Base-by-base conservation (phyloP, 2,329 filamentous ascomycete species). In the Colletotrichum echinochloae region DNA sequence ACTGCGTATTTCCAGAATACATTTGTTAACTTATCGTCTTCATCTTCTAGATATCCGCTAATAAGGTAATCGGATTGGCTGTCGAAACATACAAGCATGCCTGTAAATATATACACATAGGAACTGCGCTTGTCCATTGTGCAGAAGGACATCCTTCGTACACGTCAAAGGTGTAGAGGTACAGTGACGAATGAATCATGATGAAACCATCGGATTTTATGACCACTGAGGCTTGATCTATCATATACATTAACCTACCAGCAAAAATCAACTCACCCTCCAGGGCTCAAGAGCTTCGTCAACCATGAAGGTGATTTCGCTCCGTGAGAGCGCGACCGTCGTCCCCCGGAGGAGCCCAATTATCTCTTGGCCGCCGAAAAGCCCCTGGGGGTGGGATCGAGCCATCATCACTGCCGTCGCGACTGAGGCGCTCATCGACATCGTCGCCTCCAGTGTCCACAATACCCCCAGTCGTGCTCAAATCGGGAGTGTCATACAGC, bases 261-360 rank as follows among this genome's bases (percentile, higher is more conserved):
- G 20, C 28, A 6, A 18, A 4, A 35, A 3, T 12, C 23, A 16
- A 48, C 18, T 20, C 28, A 16, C 2, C 12, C 28, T 26, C 12
- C 30, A n/a, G 55, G 30, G 20, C 33, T 44, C n/a, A 63, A 59
- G 8, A 55, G 26, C 46, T n/a, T 39, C 23, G 49, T 30, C 55
- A 28, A 14, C 37, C 28, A 28, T 61, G 28, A 9, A 52, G 55
- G 37, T 70, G 20, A 39, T 49, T 52, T 56, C 72, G 66, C 57
- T 73, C 70, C 16, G 72, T 49, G 35, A 73, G 66, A 8, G 63
- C 61, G 18, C 70, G 59, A 2, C 82, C 82, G 69, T 83, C 81
- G 62, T 83, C 82, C 23, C 81, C 82, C 9, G 79, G 76, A 3
- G 82, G 82, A 23, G 81, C 82, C 69, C 81, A 83, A 28, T 78